phyloP scores from a whole-genome alignment of 805 yeast species.

The Starmera amethionina region DNA sequence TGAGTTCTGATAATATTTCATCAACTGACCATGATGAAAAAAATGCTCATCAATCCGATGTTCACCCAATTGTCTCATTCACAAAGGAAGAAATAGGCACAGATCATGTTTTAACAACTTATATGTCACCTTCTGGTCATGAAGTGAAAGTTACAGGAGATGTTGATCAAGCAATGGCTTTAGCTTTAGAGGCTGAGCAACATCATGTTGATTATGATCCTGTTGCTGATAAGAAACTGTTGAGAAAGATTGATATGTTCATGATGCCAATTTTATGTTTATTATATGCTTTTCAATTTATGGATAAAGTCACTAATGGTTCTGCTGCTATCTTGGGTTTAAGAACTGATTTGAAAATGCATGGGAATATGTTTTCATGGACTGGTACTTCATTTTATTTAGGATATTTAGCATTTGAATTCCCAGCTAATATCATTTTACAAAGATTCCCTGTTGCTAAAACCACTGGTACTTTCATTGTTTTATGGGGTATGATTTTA shows the following conservation, averaged over 20 bases:
- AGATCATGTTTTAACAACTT: conserved; percentile 6
- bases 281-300: conserved; percentile 41
- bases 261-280: conserved; percentile 41
- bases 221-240: conserved; percentile 23
- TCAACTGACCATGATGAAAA: neutral
- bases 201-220: conserved; percentile 6
- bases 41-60: neutral
- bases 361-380: conserved; percentile 39
- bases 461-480: conserved; percentile 34
- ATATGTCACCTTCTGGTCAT: conserved; percentile 18
- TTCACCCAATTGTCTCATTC: neutral
- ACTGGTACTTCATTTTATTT: conserved; percentile 51
- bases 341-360: conserved; percentile 33
- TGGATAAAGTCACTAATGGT: conserved; percentile 49
- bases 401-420: conserved; percentile 52
- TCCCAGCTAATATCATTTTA: conserved; percentile 34
- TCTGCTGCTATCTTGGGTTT: conserved; percentile 47
- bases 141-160: conserved; percentile 23
- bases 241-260: conserved; percentile 41
- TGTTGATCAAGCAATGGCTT: conserved; percentile 36
- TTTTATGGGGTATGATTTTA: conserved; percentile 56
- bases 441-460: conserved; percentile 53
- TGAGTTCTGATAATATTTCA: no score
- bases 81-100: neutral
- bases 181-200: conserved; percentile 23